phyloP scores from a whole-genome alignment of 2,329 filamentous ascomycete species.

The Penicillium italicum region DNA sequence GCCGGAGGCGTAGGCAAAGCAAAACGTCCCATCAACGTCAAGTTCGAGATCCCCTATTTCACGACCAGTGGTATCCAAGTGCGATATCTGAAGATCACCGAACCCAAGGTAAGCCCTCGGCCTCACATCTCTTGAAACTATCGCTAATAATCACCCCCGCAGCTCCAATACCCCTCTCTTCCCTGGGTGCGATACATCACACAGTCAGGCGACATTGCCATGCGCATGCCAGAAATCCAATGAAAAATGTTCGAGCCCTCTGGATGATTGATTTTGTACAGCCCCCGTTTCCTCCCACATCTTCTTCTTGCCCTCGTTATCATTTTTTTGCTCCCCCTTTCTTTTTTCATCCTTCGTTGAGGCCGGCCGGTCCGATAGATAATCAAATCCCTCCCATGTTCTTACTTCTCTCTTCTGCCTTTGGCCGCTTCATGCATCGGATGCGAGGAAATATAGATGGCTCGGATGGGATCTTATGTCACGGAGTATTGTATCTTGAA shows the following conservation, averaged over 20 bases:
- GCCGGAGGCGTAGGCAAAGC: slow-evolving; percentile 74
- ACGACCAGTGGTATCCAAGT: slow-evolving; percentile 99
- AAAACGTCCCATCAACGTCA: slow-evolving; percentile 96
- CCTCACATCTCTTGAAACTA: neutral
- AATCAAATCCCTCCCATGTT: slow-evolving; percentile 21
- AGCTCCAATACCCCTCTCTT: slow-evolving; percentile 96
- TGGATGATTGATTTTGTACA: slow-evolving; percentile 23
- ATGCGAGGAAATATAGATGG: slow-evolving; percentile 6
- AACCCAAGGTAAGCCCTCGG: slow-evolving; percentile 78
- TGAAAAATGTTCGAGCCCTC: slow-evolving; percentile 41
- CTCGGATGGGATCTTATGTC: neutral
- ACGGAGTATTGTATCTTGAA: neutral
- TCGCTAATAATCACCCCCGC: slow-evolving; percentile 1
- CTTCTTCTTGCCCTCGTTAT: neutral
- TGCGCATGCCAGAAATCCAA: slow-evolving; percentile 86
- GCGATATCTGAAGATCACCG: slow-evolving; percentile 96
- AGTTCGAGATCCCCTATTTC: slow-evolving; percentile 99
- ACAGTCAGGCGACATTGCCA: slow-evolving; percentile 93
- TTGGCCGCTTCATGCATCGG: neutral
- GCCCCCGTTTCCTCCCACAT: slow-evolving; percentile 6
- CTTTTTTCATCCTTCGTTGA: slow-evolving; percentile 17
- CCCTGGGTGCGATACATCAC: slow-evolving; percentile 99
- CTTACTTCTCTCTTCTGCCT: slow-evolving; percentile 1
- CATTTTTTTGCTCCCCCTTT: slow-evolving; percentile 2
- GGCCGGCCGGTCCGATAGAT: slow-evolving; percentile 31